These are phyloP conservation scores for Przewalskia tangutica DNA, from an alignment of 257 asterid genomes.

Conservation along the genomic window DNA sequence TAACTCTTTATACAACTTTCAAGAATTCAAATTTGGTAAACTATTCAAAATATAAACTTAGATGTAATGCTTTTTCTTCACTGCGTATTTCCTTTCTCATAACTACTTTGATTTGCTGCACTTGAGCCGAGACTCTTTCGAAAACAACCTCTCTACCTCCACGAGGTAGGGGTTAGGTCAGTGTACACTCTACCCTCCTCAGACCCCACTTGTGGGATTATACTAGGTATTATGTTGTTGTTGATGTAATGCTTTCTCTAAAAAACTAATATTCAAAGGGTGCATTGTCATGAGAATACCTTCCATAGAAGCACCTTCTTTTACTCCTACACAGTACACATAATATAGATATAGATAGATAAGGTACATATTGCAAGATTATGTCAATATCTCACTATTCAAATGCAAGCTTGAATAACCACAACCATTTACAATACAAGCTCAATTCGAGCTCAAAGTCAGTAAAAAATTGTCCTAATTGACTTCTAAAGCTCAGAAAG, in stretches of 20 bases:
- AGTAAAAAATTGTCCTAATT: neutral
- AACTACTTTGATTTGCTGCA: too few relatives aligned
- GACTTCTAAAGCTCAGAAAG: neutral
- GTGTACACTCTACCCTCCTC: too few relatives aligned
- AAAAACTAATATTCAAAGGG: neutral
- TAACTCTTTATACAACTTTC: neutral
- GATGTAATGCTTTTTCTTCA: neutral
- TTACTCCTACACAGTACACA: neutral
- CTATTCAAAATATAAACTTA: neutral
- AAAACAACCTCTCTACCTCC: too few relatives aligned
- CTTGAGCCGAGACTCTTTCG: too few relatives aligned
- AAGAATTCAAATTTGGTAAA: neutral
- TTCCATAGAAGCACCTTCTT: neutral
- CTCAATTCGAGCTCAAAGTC: neutral
- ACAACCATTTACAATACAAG: neutral
- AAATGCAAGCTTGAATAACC: constrained; percentile 1
- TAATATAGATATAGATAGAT: neutral
- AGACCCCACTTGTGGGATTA: too few relatives aligned
- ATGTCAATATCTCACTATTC: neutral
- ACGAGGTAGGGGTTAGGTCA: too few relatives aligned
- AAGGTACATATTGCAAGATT: neutral
- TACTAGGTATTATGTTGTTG: neutral
- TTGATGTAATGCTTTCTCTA: neutral
- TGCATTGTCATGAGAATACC: neutral
- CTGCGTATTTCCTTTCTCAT: too few relatives aligned